Evolutionary conservation across 805 yeast species (phyloP), one percentile per base, ranked within the genome.

Genomic region (Ogataea trehalophila): DNA sequence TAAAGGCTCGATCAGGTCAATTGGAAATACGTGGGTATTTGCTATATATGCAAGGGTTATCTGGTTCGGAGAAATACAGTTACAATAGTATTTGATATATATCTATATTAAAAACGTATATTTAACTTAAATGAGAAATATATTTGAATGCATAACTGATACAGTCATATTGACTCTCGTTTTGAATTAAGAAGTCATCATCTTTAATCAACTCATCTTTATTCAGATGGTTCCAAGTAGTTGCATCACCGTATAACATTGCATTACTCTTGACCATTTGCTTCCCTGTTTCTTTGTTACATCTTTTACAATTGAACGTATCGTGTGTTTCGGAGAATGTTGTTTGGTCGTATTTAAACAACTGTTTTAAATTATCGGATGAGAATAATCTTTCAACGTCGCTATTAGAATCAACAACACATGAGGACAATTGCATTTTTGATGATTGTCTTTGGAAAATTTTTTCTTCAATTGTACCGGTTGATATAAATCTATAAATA

Each of bases 181-280:
- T 89, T 53, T 80, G 76, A 50, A 94, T 70, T 43, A 94, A 69
- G 50, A 79, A 76, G 61, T 94, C 99, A 57, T 89, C 87, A 18
- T 91, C 87, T 33, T 69, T 67, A 26, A 65, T 69, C 59, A 94
- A 70, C 2, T 77, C 80, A 4, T 71, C 76, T 50, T 77, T 87
- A 50, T 83, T 77, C 48, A 87, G 73, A 69, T 94, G 99, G 63
- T 94, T 92, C 99, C 99, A 92, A 0, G 97, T 83, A 0, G 97
- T 94, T 0, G 98, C 87, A 67, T 94, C 99, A 53, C 99, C 99
- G 62, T 94, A 94, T 33, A 94, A 69, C 96, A 94, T 91, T 0
- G 95, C 95, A 0, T 83, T 79, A 0, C 97, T 77, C 54, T 77
- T 82, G 5, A 72, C 59, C 31, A 68, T 52, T 68, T 94, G 99